Evolutionary conservation across 2,329 filamentous ascomycete species (phyloP), one percentile per base, ranked within the genome.

Genomic region (Aspergillus brasiliensis): DNA sequence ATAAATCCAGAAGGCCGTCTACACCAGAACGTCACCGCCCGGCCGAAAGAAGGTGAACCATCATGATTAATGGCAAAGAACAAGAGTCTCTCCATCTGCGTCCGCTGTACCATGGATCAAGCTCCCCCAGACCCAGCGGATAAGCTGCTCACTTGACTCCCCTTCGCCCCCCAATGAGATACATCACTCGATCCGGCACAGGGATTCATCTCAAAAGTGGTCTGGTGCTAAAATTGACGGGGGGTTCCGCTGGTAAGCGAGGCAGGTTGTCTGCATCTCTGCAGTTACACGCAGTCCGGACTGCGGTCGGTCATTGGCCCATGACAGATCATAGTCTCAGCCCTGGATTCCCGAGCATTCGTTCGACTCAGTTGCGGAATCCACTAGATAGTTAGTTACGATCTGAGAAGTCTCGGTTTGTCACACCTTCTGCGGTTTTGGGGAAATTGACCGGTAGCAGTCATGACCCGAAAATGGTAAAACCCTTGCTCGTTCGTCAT

Each of bases 61-160:
- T 31, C 21, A 15, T 23, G 27, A 40, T 15, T 25, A 51, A 34
- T n/a, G 23, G 51, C 37, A 37, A 40, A 27, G 51, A 25, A 21
- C 23, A 15, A 28, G 51, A 54, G 51, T 54, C 25, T 54, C 51
- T 17, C 31, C 31, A 34, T 44, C 38, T 54, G 42, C 47, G 48
- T 57, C 60, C 57, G 61, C 60, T 61, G 62, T 62, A 51, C 65
- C 65, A 60, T 61, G 62, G 52, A 65, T 54, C 51, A 48, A 47
- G 46, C 56, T 58, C 59, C 65, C 51, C 57, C 34, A 44, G 57
- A 55, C 10, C 57, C 57, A 56, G 51, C 52, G 47, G 51, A 55
- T 55, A 17, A 21, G 38, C 44, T 59, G 57, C 44, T 59, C 57
- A 59, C 57, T 59, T 59, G 57, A 59, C 57, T 54, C 54, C 44